Evolutionary conservation across 2,329 filamentous ascomycete species (phyloP).

Genomic region (Stagonosporopsis chrysanthemi): DNA sequence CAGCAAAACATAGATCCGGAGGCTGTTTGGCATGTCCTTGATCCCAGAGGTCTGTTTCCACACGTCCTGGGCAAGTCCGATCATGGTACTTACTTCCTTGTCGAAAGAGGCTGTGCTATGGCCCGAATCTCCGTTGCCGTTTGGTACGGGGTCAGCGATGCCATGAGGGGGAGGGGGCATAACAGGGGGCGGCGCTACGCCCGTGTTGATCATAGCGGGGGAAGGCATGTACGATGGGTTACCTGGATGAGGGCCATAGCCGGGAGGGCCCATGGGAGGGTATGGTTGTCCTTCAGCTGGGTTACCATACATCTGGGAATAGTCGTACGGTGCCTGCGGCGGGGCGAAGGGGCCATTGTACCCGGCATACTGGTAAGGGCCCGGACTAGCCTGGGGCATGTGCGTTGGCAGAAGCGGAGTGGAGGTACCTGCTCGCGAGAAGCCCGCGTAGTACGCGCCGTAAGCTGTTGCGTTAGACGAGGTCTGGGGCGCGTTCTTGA

Average conservation of each 20-base stretch:
- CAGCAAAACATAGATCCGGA: constrained; percentile 70
- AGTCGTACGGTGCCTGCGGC: constrained; percentile 43
- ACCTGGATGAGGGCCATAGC: constrained; percentile 34
- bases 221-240: constrained; percentile 43
- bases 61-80: constrained; percentile 63
- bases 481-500: constrained; percentile 50
- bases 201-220: constrained; percentile 39
- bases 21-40: constrained; percentile 66
- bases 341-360: constrained; percentile 49
- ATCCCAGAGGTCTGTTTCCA: constrained; percentile 69
- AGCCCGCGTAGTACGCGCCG: constrained; percentile 45
- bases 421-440: constrained; percentile 47
- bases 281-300: constrained; percentile 42
- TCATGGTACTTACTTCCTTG: constrained; percentile 51
- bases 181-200: constrained; percentile 36
- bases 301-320: constrained; percentile 39
- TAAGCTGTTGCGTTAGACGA: constrained; percentile 36
- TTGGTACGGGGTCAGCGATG: constrained; percentile 25
- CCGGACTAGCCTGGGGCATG: constrained; percentile 48
- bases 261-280: constrained; percentile 42
- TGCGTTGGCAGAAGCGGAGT: constrained; percentile 48
- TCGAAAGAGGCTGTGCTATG: constrained; percentile 47
- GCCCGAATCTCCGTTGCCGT: constrained; percentile 31
- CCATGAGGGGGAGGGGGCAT: constrained; percentile 28
- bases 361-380: constrained; percentile 45